These are phyloP conservation scores for Mycena rosella DNA, from an alignment of 768 basidiomycete species.

Conservation along the genomic window DNA sequence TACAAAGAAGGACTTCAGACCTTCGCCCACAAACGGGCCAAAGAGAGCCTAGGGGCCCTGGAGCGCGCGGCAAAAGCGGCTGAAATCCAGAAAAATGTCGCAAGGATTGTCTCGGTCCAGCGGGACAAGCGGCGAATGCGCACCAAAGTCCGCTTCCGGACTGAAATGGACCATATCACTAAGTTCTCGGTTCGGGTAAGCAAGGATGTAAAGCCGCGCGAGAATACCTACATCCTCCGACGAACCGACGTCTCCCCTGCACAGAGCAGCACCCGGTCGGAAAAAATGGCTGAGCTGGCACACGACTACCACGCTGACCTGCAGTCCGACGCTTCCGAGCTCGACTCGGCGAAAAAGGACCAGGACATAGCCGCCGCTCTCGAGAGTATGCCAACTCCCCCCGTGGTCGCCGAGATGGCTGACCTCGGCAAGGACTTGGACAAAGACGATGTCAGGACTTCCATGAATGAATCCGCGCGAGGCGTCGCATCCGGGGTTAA, in stretches of 20 bases:
- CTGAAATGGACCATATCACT: slow-evolving; percentile 10
- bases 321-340: neutral
- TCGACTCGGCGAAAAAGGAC: neutral
- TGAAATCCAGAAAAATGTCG: too few species aligned
- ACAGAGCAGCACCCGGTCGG: neutral
- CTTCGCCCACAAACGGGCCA: neutral
- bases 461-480: neutral
- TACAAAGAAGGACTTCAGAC: neutral
- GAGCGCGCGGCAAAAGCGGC: too few species aligned
- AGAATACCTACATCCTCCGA: slow-evolving; percentile 1
- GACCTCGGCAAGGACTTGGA: neutral
- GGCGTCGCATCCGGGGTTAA: neutral
- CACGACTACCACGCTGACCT: slow-evolving; percentile 1
- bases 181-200: slow-evolving; percentile 11
- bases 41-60: too few species aligned
- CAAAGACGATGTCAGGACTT: neutral
- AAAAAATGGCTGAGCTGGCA: slow-evolving; percentile 24
- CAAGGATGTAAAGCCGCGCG: slow-evolving; percentile 2
- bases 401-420: neutral
- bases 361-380: neutral
- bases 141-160: neutral
- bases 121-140: neutral
- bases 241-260: slow-evolving; percentile 6
- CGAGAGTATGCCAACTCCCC: neutral
- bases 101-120: neutral